Percentiles rank a stretch among this genome's conserved stretches.
Evolutionary conservation across 441 rosid species (phyloP).

Genomic region (Monsonia emarginata): DNA sequence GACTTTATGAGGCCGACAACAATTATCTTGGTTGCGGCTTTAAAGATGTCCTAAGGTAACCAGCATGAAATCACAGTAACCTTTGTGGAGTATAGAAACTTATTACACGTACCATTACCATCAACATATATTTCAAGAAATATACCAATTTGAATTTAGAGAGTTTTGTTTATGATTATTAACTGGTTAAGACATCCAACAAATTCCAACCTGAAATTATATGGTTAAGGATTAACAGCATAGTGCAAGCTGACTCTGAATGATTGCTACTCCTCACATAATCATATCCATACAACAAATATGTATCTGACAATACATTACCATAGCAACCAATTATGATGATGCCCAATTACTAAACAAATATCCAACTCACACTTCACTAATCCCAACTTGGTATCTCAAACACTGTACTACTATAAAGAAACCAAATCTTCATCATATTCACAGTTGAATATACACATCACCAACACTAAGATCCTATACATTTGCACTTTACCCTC

Average conservation of each 20-base stretch:
- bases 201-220: not conserved
- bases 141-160: not conserved
- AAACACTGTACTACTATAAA: not conserved
- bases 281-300: not conserved
- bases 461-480: not conserved
- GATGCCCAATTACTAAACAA: not conserved
- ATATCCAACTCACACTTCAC: not conserved
- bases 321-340: not conserved
- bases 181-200: not conserved
- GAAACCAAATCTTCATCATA: too few relatives aligned
- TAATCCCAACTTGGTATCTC: not conserved
- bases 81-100: too few relatives aligned
- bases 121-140: too few relatives aligned
- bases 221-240: not conserved
- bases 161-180: too few relatives aligned
- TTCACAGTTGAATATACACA: not conserved
- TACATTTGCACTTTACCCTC: too few relatives aligned
- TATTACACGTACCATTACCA: too few relatives aligned
- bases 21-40: too few relatives aligned
- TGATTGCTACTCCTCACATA: not conserved
- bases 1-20: too few relatives aligned
- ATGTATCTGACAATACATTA: not conserved
- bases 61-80: too few relatives aligned
- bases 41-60: too few relatives aligned
- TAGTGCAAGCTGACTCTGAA: not conserved